phyloP scores from a whole-genome alignment of 78 protist species.

The Monosiga brevicollis region DNA sequence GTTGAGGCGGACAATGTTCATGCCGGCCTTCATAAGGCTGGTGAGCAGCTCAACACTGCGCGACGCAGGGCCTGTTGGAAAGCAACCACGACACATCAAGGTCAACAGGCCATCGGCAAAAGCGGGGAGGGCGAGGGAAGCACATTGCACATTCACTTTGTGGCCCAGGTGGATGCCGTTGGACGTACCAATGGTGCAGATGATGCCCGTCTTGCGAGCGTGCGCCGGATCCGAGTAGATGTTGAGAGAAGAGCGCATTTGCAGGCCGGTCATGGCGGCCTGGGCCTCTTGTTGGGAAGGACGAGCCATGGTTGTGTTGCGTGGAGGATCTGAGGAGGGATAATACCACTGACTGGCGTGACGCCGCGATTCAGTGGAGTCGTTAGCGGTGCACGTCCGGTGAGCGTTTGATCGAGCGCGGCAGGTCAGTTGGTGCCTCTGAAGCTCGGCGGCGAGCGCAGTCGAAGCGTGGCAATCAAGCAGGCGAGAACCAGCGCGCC shows the following conservation, averaged over 20 bases:
- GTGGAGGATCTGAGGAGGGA: too few species aligned
- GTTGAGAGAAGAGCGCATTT: conserved; percentile 5
- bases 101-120: background rate
- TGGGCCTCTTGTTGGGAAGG: background rate
- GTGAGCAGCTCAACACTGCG: conserved; percentile 13
- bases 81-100: background rate
- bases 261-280: background rate
- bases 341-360: too few species aligned
- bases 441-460: too few species aligned
- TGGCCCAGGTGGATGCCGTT: background rate
- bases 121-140: background rate
- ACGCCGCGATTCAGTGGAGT: too few species aligned
- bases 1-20: conserved; percentile 67
- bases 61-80: conserved; percentile 23
- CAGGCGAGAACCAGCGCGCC: too few species aligned
- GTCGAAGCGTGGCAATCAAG: too few species aligned
- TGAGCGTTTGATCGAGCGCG: too few species aligned
- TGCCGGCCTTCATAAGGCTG: conserved; percentile 45
- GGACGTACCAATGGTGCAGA: conserved; percentile 31
- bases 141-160: background rate
- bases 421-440: too few species aligned
- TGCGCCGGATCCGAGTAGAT: conserved; percentile 22
- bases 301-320: background rate
- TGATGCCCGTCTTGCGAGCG: conserved; percentile 33
- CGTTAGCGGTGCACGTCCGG: too few species aligned